Base-by-base conservation (phyloP, 345 rosid genomes). In the Populus ilicifolia region DNA sequence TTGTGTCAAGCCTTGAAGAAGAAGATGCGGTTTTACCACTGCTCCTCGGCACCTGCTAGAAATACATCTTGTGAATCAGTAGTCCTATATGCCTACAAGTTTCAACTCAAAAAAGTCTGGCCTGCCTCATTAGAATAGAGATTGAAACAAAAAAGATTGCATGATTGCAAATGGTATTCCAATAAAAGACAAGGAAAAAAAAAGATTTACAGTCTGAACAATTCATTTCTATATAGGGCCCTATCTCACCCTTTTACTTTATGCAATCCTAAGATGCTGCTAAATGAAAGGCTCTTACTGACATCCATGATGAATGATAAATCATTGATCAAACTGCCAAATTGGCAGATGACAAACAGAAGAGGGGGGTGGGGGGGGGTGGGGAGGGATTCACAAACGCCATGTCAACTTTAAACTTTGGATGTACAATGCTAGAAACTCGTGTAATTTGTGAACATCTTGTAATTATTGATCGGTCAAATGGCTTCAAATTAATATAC, bases 41-140 rank as follows among this genome's bases (percentile, higher is more conserved):
- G 67, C 74, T 87, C 80, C 90, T 91, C 2, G 90, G 81, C 78
- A 82, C 91, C 99, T 95, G 85, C 79, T 82, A 48, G 56, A 73
- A 3, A 63, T 61, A 20, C 8, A 52, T 18, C 59, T 52, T 18
- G 59, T 52, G n/a, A 52, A 52, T 52, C 23, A 52, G 23, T 20
- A 20, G 10, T 52, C 59, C 8, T 52, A 52, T 20, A 52, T 52
- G 23, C 8, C 21, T 52, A 20, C 8, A 52, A 52, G 23, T 18
- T 46, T 46, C 2, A 46, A 46, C 16, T 46, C 3, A 46, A 46
- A 46, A 14, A 12, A 16, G 5, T 4, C 16, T 46, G 1, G 50
- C 50, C 50, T 46, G 50, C 50, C 50, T 13, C 50, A 4, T 46
- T 46, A 46, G 50, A 46, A 46, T 12, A 46, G 5, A 14, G 14